These are phyloP conservation scores for Penicillium paxilli DNA, from an alignment of 495 filamentous ascomycete species.

Conservation along the genomic window DNA sequence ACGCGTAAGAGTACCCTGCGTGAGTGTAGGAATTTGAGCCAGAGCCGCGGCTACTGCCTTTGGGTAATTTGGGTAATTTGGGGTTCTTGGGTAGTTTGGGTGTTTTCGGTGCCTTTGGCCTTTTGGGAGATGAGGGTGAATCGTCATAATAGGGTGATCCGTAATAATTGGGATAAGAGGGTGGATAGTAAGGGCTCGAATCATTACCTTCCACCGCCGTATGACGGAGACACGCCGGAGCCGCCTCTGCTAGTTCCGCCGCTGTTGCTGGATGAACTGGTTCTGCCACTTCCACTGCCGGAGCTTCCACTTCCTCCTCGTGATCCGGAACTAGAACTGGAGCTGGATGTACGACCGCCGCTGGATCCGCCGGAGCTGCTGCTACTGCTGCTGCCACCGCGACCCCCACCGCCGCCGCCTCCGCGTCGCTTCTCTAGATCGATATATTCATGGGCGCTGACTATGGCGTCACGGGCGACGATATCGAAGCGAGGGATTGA, in stretches of 20 bases:
- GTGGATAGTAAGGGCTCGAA: not conserved
- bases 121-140: too few species aligned
- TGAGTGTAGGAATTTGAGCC: not conserved
- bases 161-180: not conserved
- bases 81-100: not conserved
- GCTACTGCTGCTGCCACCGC: conserved; percentile 29
- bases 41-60: not conserved
- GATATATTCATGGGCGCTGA: conserved; percentile 7
- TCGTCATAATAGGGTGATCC: not conserved
- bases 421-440: conserved; percentile 50
- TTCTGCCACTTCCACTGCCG: conserved; percentile 12
- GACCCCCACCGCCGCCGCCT: conserved; percentile 41
- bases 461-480: conserved; percentile 17
- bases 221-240: conserved; percentile 10
- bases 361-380: conserved; percentile 22
- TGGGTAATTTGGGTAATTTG: too few species aligned
- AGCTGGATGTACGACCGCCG: too few species aligned
- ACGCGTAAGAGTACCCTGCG: not conserved
- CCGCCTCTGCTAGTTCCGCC: conserved; percentile 61
- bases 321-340: not conserved
- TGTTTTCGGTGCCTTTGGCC: too few species aligned
- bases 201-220: conserved; percentile 22
- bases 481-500: conserved; percentile 28
- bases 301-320: not conserved
- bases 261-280: conserved; percentile 36